Base-by-base conservation (phyloP, 2,329 filamentous ascomycete species). In the Paecilomyces sp. region DNA sequence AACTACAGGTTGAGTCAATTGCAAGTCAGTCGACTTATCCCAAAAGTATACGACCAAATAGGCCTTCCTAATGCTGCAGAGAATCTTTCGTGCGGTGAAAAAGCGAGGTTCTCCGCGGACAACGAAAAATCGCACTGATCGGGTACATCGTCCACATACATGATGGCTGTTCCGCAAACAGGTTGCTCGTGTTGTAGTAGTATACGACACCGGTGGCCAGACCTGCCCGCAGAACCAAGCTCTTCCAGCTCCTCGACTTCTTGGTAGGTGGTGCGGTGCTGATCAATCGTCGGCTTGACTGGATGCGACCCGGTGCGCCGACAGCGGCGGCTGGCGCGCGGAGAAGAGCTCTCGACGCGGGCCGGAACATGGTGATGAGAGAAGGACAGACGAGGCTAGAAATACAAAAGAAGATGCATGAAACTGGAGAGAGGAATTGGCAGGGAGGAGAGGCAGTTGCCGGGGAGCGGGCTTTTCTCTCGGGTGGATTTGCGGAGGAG, bases 101-200 rank as follows among this genome's bases (percentile, higher is more conserved):
- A 50, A 57, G 22, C 41, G n/a, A 25, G 13, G 18, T 15, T 30
- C 22, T 57, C 36, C 24, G 31, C 24, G 41, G 13, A 30, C n/a
- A 33, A 59, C 57, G n/a, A 58, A 24, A 24, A 58, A n/a, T 51
- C n/a, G n/a, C 41, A 18, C 41, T 18, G 4, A 18, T 47, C 13
- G 31, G n/a, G 41, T 47, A 22, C 15, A 47, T 47, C 8, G 2
- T 33, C 34, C 33, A 77, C 88, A 66, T 83, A 96, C 92, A 83
- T 67, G 83, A 77, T 36, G 87, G 84, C 75, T 95, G 88, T 68
- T 97, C 91, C 15, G 92, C 90, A 75, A 97, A 97, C 24, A 91
- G 81, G 58, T 87, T 84, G 70, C 88, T 93, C 7, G 92, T 97
- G 80, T 92, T 96, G 76, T 97, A 99, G 77, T 90, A 97, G 79